Conservation (phyloP, 371 early-diverging fungal genomes). For the Massospora cicadina region DNA sequence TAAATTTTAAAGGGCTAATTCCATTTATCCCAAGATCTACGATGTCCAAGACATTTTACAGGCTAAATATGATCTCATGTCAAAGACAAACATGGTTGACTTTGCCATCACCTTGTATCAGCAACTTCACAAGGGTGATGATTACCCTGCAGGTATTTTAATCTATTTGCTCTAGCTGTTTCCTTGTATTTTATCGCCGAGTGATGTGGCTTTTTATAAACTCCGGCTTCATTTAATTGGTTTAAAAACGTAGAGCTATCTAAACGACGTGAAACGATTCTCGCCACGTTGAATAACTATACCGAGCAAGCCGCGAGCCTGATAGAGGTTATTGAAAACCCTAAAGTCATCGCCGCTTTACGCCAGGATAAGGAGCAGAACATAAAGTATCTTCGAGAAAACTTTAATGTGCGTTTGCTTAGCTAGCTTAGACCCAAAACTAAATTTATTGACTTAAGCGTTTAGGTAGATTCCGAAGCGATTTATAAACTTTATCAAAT, state of each 20-base stretch:
- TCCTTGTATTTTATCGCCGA: no score
- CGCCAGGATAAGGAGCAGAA: slow-evolving; percentile 84
- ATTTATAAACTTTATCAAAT: slow-evolving; percentile 64
- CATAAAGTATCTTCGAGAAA: slow-evolving; percentile 57
- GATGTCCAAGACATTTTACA: slow-evolving; percentile 44
- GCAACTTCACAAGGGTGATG: slow-evolving; percentile 47
- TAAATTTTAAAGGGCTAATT: neutral
- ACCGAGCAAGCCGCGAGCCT: slow-evolving; percentile 63
- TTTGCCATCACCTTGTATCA: slow-evolving; percentile 63
- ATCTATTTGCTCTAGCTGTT: neutral
- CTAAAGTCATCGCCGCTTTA: slow-evolving; percentile 68
- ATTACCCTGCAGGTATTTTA: slow-evolving; percentile 37
- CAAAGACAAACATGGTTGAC: slow-evolving; percentile 84
- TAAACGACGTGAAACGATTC: slow-evolving; percentile 50
- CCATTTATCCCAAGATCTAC: slow-evolving; percentile 36
- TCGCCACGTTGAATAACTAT: slow-evolving; percentile 47
- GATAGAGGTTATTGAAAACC: slow-evolving; percentile 75
- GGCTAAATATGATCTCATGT: slow-evolving; percentile 74
- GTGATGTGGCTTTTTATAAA: no score
- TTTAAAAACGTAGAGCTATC: slow-evolving; percentile 41
- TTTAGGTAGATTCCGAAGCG: slow-evolving; percentile 66
- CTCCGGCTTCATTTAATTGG: no score
- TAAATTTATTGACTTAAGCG: slow-evolving; percentile 1
- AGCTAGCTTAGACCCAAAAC: neutral
- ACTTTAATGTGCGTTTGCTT: slow-evolving; percentile 14